Evolutionary conservation across 768 basidiomycete species (phyloP).

Genomic region (Cystobasidium tubakii): DNA sequence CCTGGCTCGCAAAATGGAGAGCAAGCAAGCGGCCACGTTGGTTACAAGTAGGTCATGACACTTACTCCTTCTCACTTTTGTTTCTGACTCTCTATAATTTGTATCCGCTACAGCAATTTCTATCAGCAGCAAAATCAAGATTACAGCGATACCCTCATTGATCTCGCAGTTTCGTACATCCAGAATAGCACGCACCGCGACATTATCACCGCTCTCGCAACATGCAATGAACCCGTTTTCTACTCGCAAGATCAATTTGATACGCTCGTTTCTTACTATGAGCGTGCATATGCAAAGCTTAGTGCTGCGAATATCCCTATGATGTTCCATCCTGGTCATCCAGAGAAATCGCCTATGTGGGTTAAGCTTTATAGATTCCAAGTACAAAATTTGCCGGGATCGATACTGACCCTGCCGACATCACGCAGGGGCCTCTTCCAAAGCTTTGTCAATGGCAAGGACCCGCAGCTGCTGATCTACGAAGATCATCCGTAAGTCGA

Average conservation of each 20-base stretch:
- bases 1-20: constrained; percentile 48
- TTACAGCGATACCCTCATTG: constrained; percentile 38
- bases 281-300: constrained; percentile 31
- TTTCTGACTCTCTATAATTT: background rate
- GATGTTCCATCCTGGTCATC: constrained; percentile 28
- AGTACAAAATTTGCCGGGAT: background rate
- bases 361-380: background rate
- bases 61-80: background rate
- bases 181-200: constrained; percentile 43
- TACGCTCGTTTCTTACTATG: constrained; percentile 42
- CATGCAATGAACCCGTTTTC: constrained; percentile 43
- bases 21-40: constrained; percentile 44
- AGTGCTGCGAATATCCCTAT: background rate
- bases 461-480: constrained; percentile 38
- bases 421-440: constrained; percentile 24
- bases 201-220: constrained; percentile 39
- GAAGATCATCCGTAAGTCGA: constrained; percentile 40
- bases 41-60: constrained; percentile 27
- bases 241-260: constrained; percentile 43
- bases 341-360: constrained; percentile 31
- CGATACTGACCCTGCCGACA: too few relatives aligned
- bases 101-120: constrained; percentile 19
- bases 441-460: constrained; percentile 40
- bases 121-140: constrained; percentile 9
- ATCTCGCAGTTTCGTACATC: constrained; percentile 43